phyloP scores from a whole-genome alignment of 169 alveolate genomes.

The Plasmodium vivax region DNA sequence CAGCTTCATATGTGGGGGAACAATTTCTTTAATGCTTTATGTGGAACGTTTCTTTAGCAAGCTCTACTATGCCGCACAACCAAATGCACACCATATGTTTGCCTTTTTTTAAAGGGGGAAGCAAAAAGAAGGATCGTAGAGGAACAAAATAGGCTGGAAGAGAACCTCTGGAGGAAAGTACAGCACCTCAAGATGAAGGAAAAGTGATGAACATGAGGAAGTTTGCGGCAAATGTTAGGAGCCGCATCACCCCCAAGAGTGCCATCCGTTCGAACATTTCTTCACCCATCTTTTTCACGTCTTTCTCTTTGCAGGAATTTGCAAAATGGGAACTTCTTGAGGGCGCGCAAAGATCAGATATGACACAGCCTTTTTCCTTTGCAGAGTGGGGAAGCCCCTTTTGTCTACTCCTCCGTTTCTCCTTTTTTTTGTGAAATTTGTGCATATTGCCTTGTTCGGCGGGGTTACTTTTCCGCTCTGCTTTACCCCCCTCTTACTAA shows the following conservation, averaged over 20 bases:
- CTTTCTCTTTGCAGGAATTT: conserved; percentile 16
- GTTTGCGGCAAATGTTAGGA: background rate
- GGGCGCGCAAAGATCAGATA: conserved; percentile 28
- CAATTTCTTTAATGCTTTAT: background rate
- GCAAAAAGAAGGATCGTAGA: conserved; percentile 34
- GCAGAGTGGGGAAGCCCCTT: background rate
- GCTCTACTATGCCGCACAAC: background rate
- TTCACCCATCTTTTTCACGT: background rate
- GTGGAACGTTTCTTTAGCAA: background rate
- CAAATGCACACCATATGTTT: background rate
- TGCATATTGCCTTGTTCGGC: background rate
- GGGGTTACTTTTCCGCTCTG: background rate
- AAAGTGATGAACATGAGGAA: conserved; percentile 11
- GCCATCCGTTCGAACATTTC: background rate
- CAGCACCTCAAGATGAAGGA: conserved; percentile 53
- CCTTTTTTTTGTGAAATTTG: background rate
- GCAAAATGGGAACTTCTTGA: conserved; percentile 11
- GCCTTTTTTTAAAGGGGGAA: conserved; percentile 40
- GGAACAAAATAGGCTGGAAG: conserved; percentile 67
- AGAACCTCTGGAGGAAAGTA: conserved; percentile 41
- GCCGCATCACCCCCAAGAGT: background rate
- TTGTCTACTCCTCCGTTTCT: background rate
- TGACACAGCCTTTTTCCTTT: background rate
- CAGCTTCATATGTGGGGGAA: background rate
- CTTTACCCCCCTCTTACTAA: background rate